These are phyloP conservation scores for Debaryomyces robertsiae DNA, from an alignment of 1,139 yeast genomes.

Conservation along the genomic window DNA sequence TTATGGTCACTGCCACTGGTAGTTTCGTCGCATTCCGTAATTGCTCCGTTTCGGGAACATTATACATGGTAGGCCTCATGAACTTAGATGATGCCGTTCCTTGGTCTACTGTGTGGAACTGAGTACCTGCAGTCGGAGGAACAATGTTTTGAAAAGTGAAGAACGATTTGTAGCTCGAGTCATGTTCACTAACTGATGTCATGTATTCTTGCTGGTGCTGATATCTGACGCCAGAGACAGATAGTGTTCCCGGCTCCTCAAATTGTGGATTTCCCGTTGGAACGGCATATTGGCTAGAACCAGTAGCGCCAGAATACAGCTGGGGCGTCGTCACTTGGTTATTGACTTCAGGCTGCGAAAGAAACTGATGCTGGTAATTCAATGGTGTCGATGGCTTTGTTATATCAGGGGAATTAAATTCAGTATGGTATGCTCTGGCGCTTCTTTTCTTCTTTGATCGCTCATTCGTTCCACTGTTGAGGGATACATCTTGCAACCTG, in stretches of 20 bases:
- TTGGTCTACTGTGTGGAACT: conserved; percentile 72
- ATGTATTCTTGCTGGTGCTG: conserved; percentile 52
- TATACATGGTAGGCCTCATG: conserved; percentile 79
- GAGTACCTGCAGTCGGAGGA: conserved; percentile 83
- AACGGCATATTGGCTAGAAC: conserved; percentile 2
- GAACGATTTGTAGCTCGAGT: conserved; percentile 43
- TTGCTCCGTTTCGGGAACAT: conserved; percentile 75
- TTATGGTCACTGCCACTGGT: conserved; percentile 78
- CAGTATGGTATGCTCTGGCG: conserved; percentile 49
- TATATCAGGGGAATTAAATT: conserved; percentile 19
- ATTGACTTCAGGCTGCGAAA: conserved; percentile 10
- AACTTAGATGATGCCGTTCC: conserved; percentile 83
- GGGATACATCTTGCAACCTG: conserved; percentile 12
- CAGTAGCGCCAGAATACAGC: conserved; percentile 7
- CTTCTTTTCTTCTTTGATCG: conserved; percentile 41
- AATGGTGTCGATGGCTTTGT: conserved; percentile 8
- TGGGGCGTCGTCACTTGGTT: conserved; percentile 12
- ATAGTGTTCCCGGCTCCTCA: conserved; percentile 27
- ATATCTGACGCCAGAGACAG: conserved; percentile 59
- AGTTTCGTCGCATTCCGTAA: conserved; percentile 70
- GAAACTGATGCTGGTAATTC: conserved; percentile 10
- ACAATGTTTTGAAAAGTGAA: conserved; percentile 71
- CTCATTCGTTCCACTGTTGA: conserved; percentile 7
- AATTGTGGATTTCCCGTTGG: background rate
- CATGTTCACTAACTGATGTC: conserved; percentile 29